Evolutionary conservation across 1,284 basidiomycete species (phyloP), one percentile per base, ranked within the genome.

Genomic region (Exobasidium rhododendri): DNA sequence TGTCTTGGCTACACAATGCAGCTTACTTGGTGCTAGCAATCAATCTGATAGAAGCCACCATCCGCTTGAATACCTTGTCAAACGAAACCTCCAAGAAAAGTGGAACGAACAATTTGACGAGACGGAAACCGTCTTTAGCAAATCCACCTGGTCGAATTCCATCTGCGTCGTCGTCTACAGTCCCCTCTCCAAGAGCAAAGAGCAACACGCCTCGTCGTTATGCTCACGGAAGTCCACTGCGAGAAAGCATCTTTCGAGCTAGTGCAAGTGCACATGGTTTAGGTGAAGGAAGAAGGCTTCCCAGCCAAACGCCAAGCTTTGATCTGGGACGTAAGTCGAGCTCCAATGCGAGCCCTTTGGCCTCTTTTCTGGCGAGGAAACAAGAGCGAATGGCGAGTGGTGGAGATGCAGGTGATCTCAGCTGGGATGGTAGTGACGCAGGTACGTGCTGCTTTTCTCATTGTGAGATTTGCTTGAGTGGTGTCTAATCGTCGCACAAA

Each of bases 221-320:
- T 26, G 47, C 47, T 50, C 47, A 50, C 14, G 47, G 47, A 17
- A 50, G 47, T 55, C 52, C 52, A 55, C 28, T 55, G 52, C 52
- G 52, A 4, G 52, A 55, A 22, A 55, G 52, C 28, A 55, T 55
- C 4, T 22, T 40, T 55, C 32, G 32, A 30, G 52, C 52, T 20
- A 40, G 32, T 35, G 52, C 52, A 11, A 40, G 32, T 55, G 52
- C 52, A 3, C n/a, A 40, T 20, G 52, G 24, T 14, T 55, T 55
- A 22, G 52, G 52, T 30, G 52, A 55, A 55, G 31, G 32, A 44
- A 13, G 20, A 6, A 35, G 52, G 22, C n/a, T 26, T 6, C 52
- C 52, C 3, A 55, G 52, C 28, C n/a, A 44, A 20, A 32, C 52
- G 4, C 29, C 52, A n/a, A 55, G 14, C 13, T 31, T 55, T 20